Evolutionary conservation across 345 rosid genomes (phyloP).

Genomic region (Psidium guajava): DNA sequence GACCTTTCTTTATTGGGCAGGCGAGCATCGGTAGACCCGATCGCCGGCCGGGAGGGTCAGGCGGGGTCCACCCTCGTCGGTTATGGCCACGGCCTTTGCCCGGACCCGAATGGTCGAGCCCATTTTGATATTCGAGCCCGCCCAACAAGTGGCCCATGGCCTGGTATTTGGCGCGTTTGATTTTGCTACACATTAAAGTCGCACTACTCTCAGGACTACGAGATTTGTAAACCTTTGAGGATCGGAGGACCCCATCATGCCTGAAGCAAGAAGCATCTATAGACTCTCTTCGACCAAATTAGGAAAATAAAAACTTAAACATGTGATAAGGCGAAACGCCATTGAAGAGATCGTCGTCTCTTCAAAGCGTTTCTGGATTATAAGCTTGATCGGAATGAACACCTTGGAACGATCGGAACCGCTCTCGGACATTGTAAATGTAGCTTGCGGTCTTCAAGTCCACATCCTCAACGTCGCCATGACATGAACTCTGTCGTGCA

Average conservation of each 20-base stretch:
- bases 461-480: slow-evolving; percentile 21
- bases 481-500: background rate
- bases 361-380: background rate
- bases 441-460: slow-evolving; percentile 28
- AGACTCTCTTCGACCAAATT: background rate
- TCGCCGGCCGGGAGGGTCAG: background rate
- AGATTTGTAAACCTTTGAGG: background rate
- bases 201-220: background rate
- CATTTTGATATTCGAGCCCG: background rate
- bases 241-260: background rate
- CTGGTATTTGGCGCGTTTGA: background rate
- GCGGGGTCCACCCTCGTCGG: background rate
- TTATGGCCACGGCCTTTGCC: background rate
- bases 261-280: background rate
- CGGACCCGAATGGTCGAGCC: background rate
- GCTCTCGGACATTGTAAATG: slow-evolving; percentile 26
- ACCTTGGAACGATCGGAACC: slow-evolving; percentile 17
- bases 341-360: background rate
- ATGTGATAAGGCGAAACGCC: background rate
- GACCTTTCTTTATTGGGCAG: background rate
- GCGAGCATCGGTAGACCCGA: background rate
- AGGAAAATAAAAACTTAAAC: background rate
- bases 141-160: background rate
- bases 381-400: slow-evolving; percentile 1
- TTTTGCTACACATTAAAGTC: background rate